A percentile compares a stretch with the other conserved stretches of the same genome.
These are phyloP conservation scores for Stemphylium lycopersici DNA, from an alignment of 2,329 filamentous ascomycete species.

Conservation along the genomic window DNA sequence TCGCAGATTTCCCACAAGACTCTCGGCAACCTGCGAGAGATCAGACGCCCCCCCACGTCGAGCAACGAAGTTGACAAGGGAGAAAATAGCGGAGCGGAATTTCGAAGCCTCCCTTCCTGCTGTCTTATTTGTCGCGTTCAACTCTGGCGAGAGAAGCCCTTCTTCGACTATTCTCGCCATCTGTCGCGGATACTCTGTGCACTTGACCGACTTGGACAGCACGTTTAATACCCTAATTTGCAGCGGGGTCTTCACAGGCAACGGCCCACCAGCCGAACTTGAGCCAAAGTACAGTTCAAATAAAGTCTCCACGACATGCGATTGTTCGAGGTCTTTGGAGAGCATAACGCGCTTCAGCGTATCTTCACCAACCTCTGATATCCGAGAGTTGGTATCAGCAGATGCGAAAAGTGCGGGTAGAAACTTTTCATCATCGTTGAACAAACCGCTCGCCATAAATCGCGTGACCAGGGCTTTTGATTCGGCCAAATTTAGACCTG, in stretches of 20 bases:
- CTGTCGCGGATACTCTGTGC: conserved; percentile 71
- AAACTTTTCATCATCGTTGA: conserved; percentile 82
- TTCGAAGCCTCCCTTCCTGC: conserved; percentile 77
- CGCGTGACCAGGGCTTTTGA: conserved; percentile 72
- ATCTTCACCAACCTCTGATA: conserved; percentile 86
- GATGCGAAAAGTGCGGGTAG: conserved; percentile 83
- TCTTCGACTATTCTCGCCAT: conserved; percentile 73
- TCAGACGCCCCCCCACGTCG: conserved; percentile 69
- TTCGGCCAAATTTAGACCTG: conserved; percentile 70
- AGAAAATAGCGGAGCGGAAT: conserved; percentile 80
- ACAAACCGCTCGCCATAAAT: conserved; percentile 83
- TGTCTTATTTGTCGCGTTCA: conserved; percentile 45
- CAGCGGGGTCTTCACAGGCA: conserved; percentile 67
- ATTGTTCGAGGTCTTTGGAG: conserved; percentile 74
- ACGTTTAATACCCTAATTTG: conserved; percentile 77
- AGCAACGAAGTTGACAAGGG: conserved; percentile 86
- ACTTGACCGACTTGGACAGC: conserved; percentile 75
- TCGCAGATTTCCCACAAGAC: conserved; percentile 71
- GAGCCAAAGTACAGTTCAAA: conserved; percentile 73
- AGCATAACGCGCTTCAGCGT: conserved; percentile 78
- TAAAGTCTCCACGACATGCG: conserved; percentile 66
- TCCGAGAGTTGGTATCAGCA: conserved; percentile 78
- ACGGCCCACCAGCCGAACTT: conserved; percentile 48
- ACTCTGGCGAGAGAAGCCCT: conserved; percentile 60
- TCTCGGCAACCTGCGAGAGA: conserved; percentile 69